Conservation (phyloP, 1,284 basidiomycete species). For the Ganoderma multipileum region DNA sequence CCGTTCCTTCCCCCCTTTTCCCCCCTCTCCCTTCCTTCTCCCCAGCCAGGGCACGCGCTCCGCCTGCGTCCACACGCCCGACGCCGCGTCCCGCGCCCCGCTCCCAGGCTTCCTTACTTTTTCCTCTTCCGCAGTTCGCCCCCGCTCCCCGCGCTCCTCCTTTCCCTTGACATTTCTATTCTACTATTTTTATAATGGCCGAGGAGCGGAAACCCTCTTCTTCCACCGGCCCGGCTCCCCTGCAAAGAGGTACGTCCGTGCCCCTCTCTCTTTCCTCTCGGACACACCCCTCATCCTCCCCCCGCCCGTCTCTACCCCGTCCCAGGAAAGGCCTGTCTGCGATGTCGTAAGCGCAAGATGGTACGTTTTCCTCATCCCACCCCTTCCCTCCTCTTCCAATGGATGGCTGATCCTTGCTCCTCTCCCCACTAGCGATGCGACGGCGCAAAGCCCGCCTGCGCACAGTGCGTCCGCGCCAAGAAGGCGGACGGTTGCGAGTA, state of each 20-base stretch:
- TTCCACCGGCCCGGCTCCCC: slow-evolving; percentile 37
- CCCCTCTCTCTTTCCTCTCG: slow-evolving; percentile 1
- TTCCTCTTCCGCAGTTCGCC: slow-evolving; percentile 32
- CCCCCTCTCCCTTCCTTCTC: slow-evolving; percentile 12
- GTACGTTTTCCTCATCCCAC: slow-evolving; percentile 44
- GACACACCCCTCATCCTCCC: slow-evolving; percentile 8
- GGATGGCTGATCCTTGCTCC: not conserved
- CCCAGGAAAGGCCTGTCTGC: slow-evolving; percentile 68
- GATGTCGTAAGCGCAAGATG: slow-evolving; percentile 84
- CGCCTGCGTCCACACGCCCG: slow-evolving; percentile 6
- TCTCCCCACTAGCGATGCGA: slow-evolving; percentile 46
- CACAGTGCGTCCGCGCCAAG: slow-evolving; percentile 50
- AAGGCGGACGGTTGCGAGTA: slow-evolving; percentile 51
- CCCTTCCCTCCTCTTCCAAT: slow-evolving; percentile 5
- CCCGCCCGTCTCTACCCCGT: slow-evolving; percentile 12
- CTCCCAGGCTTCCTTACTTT: slow-evolving; percentile 30
- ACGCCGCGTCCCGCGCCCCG: slow-evolving; percentile 22
- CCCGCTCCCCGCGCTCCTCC: slow-evolving; percentile 38
- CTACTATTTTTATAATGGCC: slow-evolving; percentile 48
- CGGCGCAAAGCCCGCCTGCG: slow-evolving; percentile 50
- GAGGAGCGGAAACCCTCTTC: slow-evolving; percentile 41
- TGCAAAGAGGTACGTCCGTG: slow-evolving; percentile 41
- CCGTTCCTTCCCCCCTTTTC: slow-evolving; percentile 16
- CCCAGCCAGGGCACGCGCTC: slow-evolving; percentile 11
- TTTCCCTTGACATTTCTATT: slow-evolving; percentile 37